These are phyloP conservation scores for Mycocentrospora acerina DNA, from an alignment of 2,329 filamentous ascomycete genomes.

Conservation along the genomic window DNA sequence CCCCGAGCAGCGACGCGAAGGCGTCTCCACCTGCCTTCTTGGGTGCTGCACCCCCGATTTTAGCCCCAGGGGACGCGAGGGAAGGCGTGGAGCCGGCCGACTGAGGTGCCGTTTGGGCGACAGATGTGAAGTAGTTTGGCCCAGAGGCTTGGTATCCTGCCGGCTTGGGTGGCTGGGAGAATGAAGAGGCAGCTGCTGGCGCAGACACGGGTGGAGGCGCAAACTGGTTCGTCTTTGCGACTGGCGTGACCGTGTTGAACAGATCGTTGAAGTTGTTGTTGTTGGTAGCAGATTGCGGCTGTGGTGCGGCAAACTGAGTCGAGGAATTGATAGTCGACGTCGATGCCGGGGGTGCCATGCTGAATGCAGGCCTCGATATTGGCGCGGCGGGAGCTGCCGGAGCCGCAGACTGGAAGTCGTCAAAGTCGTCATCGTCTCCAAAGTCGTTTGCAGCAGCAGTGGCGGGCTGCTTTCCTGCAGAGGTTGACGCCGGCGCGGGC, in stretches of 20 bases:
- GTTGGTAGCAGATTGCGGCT: constrained; percentile 82
- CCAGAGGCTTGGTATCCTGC: constrained; percentile 71
- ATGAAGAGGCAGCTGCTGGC: constrained; percentile 37
- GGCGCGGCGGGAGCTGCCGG: constrained; percentile 46
- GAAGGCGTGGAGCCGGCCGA: constrained; percentile 46
- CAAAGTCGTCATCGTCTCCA: constrained; percentile 76
- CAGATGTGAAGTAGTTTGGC: constrained; percentile 94
- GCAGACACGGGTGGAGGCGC: constrained; percentile 48
- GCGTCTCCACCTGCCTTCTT: constrained; percentile 70
- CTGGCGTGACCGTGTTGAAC: constrained; percentile 79
- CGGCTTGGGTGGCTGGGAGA: constrained; percentile 56
- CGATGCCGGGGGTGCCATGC: constrained; percentile 50
- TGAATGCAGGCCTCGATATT: constrained; percentile 62
- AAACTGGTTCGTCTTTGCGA: constrained; percentile 56
- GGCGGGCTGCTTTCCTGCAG: constrained; percentile 48
- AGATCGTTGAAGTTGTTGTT: constrained; percentile 79
- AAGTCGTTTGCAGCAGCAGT: constrained; percentile 44
- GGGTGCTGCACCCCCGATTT: constrained; percentile 43
- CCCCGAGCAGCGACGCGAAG: constrained; percentile 85
- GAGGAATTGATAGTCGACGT: constrained; percentile 53
- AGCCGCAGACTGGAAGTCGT: constrained; percentile 96
- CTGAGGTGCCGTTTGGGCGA: constrained; percentile 49
- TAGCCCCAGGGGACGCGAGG: constrained; percentile 42
- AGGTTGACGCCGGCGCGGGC: constrained; percentile 53
- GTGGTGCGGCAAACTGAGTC: constrained; percentile 76